phyloP scores from a whole-genome alignment of 768 basidiomycete genomes.

The Agaricus bisporus region DNA sequence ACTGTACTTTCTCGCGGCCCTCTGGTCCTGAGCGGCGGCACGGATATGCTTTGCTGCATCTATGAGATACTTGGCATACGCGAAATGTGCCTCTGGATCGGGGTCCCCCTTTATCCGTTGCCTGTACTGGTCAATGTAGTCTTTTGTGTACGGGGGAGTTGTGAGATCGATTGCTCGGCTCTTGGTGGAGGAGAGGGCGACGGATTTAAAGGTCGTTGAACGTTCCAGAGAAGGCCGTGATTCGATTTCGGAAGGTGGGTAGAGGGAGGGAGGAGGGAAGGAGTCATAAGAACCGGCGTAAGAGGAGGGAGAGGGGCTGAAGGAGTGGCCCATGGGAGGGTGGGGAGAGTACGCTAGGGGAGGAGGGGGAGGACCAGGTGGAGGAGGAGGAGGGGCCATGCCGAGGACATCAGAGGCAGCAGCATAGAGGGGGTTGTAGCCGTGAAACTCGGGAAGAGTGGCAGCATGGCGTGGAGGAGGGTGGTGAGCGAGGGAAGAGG shows the following conservation, averaged over 20 bases:
- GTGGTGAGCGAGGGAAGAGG: slow-evolving; percentile 52
- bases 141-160: slow-evolving; percentile 86
- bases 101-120: slow-evolving; percentile 96
- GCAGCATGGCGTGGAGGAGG: slow-evolving; percentile 36
- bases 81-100: slow-evolving; percentile 96
- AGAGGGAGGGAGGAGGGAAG: slow-evolving; percentile 17
- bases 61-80: slow-evolving; percentile 98
- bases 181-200: slow-evolving; percentile 53
- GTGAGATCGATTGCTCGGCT: slow-evolving; percentile 79
- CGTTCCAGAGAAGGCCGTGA: slow-evolving; percentile 51
- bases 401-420: slow-evolving; percentile 81
- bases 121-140: slow-evolving; percentile 97
- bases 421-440: slow-evolving; percentile 49
- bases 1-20: slow-evolving; percentile 84
- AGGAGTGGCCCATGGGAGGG: slow-evolving; percentile 9
- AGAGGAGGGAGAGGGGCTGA: slow-evolving; percentile 11
- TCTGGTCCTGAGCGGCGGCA: slow-evolving; percentile 64
- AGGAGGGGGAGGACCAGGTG: slow-evolving; percentile 3
- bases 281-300: slow-evolving; percentile 16
- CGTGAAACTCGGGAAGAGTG: slow-evolving; percentile 27
- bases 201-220: slow-evolving; percentile 50
- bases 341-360: slow-evolving; percentile 14
- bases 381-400: slow-evolving; percentile 53
- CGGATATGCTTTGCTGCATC: slow-evolving; percentile 95
- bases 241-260: slow-evolving; percentile 42